Evolutionary conservation across 805 yeast genomes (phyloP), one percentile per base, ranked within the genome.

Genomic region (Saccharomycopsis sp.): DNA sequence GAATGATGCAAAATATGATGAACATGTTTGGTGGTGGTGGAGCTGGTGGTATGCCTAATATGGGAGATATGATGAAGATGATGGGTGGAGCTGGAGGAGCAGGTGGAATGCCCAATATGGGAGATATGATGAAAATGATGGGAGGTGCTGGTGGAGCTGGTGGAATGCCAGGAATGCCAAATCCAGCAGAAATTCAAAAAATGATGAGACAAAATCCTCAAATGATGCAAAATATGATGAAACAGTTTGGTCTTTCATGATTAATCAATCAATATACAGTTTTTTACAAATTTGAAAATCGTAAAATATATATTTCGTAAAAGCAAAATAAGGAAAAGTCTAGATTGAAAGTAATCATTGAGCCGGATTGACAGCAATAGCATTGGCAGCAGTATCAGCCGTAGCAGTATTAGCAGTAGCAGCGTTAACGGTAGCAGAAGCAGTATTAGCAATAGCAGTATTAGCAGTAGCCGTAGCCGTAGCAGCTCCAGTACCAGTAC

Each of bases 1-100:
- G 79, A 10, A 67, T 80, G 74, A 79, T 79, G 86, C 75, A 76
- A 52, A 69, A 69, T 42, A 70, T 80, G 74, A 75, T 76, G 76
- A 66, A 67, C 44, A 80, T 77, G 73, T 72, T 82, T 63, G 85
- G 85, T 36, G 83, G 82, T 26, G 71, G 67, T 14, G 61, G 58
- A 29, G 70, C 60, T 9, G 74, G 72, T 6, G 85, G 85, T 15
- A 74, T 75, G 79, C 81, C 81, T n/a, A 72, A 70, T 51, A 71
- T 76, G 75, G 62, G 68, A 44, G 70, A 74, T 45, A 67, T 75
- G 73, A 74, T 77, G 80, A 64, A 69, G 49, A 67, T 65, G 73
- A 68, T 72, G 59, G 57, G 57, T 31, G 83, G 82, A 33, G 64
- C 64, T 15, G 49, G 27, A 28, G 55, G 49, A 3, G 52, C 45